phyloP scores from a whole-genome alignment of 768 basidiomycete species.

The Gymnopilus dilepis region DNA sequence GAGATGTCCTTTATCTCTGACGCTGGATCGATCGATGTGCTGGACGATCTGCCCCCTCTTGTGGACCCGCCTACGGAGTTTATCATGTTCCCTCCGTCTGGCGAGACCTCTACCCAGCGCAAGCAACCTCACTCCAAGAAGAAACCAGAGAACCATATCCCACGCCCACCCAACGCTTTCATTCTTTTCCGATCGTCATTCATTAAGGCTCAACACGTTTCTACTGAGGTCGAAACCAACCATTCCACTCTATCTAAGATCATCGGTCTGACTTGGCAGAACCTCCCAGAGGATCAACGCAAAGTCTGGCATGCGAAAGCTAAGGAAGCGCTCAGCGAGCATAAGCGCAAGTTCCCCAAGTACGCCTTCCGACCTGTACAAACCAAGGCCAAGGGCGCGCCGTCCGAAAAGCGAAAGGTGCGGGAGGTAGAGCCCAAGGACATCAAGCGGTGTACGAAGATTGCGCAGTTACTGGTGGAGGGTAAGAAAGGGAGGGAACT shows the following conservation, averaged over 20 bases:
- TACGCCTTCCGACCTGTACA: constrained; percentile 82
- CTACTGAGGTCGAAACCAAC: constrained; percentile 79
- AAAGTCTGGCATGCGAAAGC: constrained; percentile 82
- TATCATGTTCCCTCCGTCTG: constrained; percentile 22
- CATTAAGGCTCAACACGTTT: constrained; percentile 79
- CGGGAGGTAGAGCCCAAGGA: constrained; percentile 73
- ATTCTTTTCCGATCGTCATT: constrained; percentile 87
- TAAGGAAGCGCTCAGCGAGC: constrained; percentile 74
- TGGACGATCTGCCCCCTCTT: constrained; percentile 34
- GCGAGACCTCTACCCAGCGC: constrained; percentile 33
- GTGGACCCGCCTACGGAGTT: constrained; percentile 38
- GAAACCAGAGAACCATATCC: constrained; percentile 77
- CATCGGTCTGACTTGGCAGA: constrained; percentile 84
- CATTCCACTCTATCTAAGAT: constrained; percentile 87
- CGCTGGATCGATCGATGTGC: constrained; percentile 28
- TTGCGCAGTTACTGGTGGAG: constrained; percentile 66
- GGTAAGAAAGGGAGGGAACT: constrained; percentile 67
- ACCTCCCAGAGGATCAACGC: constrained; percentile 74
- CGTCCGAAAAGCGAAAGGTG: constrained; percentile 61
- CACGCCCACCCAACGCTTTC: constrained; percentile 86
- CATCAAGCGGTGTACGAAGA: constrained; percentile 67
- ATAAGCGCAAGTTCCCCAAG: constrained; percentile 77
- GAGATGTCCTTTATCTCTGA: constrained; percentile 29
- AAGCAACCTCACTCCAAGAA: constrained; percentile 67
- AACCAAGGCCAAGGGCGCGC: constrained; percentile 49